Evolutionary conservation across 78 protist species (phyloP), one percentile per base, ranked within the genome.

Genomic region (Protostelium mycophagum): DNA sequence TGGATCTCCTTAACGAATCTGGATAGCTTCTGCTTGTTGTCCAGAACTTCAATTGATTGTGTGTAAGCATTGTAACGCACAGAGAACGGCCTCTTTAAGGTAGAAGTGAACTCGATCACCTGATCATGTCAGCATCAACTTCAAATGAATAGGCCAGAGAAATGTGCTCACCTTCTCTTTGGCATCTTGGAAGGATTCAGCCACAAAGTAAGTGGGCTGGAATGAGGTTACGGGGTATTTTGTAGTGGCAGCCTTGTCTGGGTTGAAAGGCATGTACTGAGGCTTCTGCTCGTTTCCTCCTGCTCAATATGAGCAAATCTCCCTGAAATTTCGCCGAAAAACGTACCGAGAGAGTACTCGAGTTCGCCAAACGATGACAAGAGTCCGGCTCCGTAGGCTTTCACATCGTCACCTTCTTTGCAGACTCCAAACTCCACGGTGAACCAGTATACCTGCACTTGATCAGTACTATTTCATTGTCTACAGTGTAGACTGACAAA

Each of bases 371-470:
- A 95, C 25, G 97, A 94, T 25, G 98, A 97, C 29, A 98, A 92
- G 38, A 98, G 94, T 36, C 99, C 99, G 36, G 99, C 99, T 0
- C 99, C 99, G 92, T 96, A 98, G 28, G 98, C 98, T 37, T 83
- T 89, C 35, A 92, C 36, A 35, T 84, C 85, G 35, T 94, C 98
- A 28, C 89, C 96, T 91, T 98, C 93, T 36, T 84, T 86, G 88
- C 98, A 97, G n/a, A 97, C 90, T 5, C 99, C 99, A 92, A 97
- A 98, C 94, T 98, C 99, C 29, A 98, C 96, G 1, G 97, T 91
- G 91, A 97, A 98, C 99, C 99, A 98, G 90, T 97, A 98, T 90
- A 92, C 90, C 63, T 88, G 36, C 35, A 36, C 39, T 37, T 29
- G 28, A 86, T 86, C 38, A 86, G 88, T 86, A n/a, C 10, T 23